A percentile compares a stretch with the other conserved stretches of the same genome.
Evolutionary conservation across 202 grass and related monocot genomes (phyloP).

Genomic region (Setaria italica): DNA sequence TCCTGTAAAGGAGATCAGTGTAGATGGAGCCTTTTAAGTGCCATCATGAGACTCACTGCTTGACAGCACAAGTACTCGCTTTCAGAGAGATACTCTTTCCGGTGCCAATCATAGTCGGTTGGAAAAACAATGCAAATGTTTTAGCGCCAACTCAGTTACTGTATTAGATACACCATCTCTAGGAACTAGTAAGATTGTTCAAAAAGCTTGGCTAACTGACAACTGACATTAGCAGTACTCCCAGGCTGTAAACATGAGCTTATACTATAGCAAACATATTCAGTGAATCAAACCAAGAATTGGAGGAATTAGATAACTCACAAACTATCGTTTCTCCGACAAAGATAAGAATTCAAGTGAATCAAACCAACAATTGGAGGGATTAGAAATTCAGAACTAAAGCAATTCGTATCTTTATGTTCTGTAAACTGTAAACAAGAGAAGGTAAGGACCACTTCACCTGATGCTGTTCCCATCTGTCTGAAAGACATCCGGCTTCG

Average conservation of each 20-base stretch:
- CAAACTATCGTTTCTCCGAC: neutral
- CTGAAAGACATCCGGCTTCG: constrained; percentile 94
- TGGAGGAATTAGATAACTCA: neutral
- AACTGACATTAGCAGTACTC: neutral
- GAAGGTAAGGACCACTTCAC: constrained; percentile 50
- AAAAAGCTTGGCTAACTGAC: neutral
- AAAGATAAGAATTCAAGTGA: constrained; percentile 26
- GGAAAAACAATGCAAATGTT: constrained; percentile 20
- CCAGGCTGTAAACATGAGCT: neutral
- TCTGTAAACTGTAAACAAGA: constrained; percentile 37
- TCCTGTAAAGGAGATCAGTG: constrained; percentile 57
- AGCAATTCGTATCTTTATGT: neutral
- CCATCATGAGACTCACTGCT: constrained; percentile 53
- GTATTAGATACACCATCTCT: neutral
- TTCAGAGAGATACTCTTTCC: constrained; percentile 48
- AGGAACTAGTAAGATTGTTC: constrained; percentile 33
- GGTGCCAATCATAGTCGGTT: constrained; percentile 48
- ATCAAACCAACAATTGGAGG: neutral
- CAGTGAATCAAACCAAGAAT: neutral
- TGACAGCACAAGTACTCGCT: constrained; percentile 40
- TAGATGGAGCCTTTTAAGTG: constrained; percentile 43
- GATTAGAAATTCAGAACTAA: neutral
- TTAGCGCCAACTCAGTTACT: neutral
- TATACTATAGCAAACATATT: neutral
- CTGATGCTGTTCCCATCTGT: constrained; percentile 80